Conservation (phyloP, 768 basidiomycete species). For the Boletus coccyginus region DNA sequence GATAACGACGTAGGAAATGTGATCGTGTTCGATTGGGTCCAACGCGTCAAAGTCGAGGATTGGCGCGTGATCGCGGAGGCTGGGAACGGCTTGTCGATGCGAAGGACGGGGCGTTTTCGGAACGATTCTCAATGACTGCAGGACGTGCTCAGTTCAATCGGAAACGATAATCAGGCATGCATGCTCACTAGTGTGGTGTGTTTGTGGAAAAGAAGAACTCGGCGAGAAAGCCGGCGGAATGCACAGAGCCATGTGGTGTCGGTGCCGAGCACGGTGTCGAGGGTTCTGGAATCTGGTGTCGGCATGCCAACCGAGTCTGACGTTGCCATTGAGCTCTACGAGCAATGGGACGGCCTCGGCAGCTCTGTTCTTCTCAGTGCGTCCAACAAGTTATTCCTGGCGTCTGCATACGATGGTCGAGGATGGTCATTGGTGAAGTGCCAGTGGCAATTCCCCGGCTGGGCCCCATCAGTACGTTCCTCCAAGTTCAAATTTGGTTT, state of each 20-base stretch:
- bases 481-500: neutral
- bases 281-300: constrained; percentile 42
- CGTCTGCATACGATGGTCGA: constrained; percentile 78
- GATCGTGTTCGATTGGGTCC: constrained; percentile 87
- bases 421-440: constrained; percentile 92
- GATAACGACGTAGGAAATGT: constrained; percentile 88
- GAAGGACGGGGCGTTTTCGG: constrained; percentile 71
- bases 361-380: constrained; percentile 71
- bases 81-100: constrained; percentile 88
- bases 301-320: constrained; percentile 54
- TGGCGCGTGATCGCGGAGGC: constrained; percentile 68
- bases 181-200: constrained; percentile 61
- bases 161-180: neutral
- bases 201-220: constrained; percentile 88
- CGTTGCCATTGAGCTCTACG: constrained; percentile 84
- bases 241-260: constrained; percentile 59
- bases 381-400: constrained; percentile 95
- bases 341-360: constrained; percentile 75
- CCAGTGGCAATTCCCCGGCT: too few species aligned
- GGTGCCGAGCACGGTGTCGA: constrained; percentile 55
- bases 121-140: constrained; percentile 85
- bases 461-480: constrained; percentile 32
- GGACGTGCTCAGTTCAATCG: neutral
- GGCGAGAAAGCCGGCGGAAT: constrained; percentile 89
- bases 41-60: constrained; percentile 71